These are phyloP conservation scores for Cladorrhinum samala DNA, from an alignment of 495 filamentous ascomycete genomes.

Conservation along the genomic window DNA sequence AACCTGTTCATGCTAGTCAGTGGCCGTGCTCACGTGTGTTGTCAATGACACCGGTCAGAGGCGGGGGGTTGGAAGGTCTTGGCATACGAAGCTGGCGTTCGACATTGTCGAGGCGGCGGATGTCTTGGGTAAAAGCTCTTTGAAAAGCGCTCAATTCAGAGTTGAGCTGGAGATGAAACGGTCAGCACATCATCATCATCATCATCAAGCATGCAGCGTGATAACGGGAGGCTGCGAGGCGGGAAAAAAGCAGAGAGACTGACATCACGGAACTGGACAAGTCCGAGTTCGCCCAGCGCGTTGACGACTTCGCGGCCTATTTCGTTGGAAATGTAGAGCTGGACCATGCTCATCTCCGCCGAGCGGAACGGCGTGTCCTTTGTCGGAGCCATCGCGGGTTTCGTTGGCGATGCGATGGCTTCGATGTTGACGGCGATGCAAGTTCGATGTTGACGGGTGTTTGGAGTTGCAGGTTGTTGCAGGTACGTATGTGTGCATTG, in stretches of 20 bases:
- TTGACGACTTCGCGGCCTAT: constrained; percentile 97
- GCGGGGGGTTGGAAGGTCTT: not conserved
- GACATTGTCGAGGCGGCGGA: constrained; percentile 93
- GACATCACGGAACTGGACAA: constrained; percentile 97
- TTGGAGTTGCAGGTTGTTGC: too few relatives aligned
- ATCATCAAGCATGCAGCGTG: too few relatives aligned
- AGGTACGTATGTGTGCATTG: too few relatives aligned
- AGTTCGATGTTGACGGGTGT: too few relatives aligned
- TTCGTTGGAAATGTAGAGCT: constrained; percentile 98
- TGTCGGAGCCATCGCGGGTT: constrained; percentile 43
- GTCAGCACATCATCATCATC: too few relatives aligned
- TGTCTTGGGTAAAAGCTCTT: constrained; percentile 94
- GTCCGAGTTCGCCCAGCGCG: constrained; percentile 88
- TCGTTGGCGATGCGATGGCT: constrained; percentile 15
- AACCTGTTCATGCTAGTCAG: constrained; percentile 48
- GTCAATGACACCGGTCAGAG: not conserved
- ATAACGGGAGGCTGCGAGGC: too few relatives aligned
- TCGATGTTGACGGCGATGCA: too few relatives aligned
- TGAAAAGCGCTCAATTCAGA: constrained; percentile 89
- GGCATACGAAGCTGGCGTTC: constrained; percentile 88
- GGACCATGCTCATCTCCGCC: constrained; percentile 99
- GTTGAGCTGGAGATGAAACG: constrained; percentile 63
- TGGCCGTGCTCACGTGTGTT: not conserved
- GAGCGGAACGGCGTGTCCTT: constrained; percentile 98
- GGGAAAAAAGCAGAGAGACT: constrained; percentile 33